Percentiles rank a stretch among this genome's conserved stretches.
These are phyloP conservation scores for Mycena leptocephala DNA, from an alignment of 768 basidiomycete genomes.

Conservation along the genomic window DNA sequence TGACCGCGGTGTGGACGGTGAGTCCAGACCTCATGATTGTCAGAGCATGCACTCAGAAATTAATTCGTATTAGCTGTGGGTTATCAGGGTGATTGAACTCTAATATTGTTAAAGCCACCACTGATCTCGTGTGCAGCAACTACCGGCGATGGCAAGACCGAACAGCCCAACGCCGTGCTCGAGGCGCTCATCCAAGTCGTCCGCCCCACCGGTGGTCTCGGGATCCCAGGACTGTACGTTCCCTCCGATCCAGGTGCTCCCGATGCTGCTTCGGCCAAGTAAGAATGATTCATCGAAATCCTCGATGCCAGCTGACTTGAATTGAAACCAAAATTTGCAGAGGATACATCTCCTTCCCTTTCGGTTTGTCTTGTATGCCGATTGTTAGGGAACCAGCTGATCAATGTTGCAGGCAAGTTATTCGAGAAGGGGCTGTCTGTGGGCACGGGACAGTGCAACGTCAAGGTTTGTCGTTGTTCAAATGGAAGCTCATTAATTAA, in stretches of 20 bases:
- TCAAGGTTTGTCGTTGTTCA: constrained; percentile 55
- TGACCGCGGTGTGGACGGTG: constrained; percentile 68
- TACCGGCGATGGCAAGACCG: constrained; percentile 67
- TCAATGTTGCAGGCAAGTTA: constrained; percentile 48
- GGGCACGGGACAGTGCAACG: constrained; percentile 68
- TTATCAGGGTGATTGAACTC: constrained; percentile 53
- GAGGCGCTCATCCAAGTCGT: constrained; percentile 68
- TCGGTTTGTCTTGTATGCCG: constrained; percentile 49
- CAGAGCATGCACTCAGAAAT: constrained; percentile 1
- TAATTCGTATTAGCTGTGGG: constrained; percentile 58
- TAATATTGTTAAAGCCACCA: neutral
- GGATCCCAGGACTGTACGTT: constrained; percentile 72
- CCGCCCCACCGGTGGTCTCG: constrained; percentile 70
- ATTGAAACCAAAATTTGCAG: constrained; percentile 36
- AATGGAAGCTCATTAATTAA: neutral
- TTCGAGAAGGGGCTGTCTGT: constrained; percentile 72
- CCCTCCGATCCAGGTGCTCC: constrained; percentile 72
- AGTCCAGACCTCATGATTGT: neutral
- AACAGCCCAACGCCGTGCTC: constrained; percentile 70
- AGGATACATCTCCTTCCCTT: constrained; percentile 69
- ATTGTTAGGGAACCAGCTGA: neutral
- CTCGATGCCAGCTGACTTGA: too few relatives aligned
- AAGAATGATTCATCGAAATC: too few relatives aligned
- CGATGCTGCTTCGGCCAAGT: constrained; percentile 67
- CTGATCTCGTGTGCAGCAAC: constrained; percentile 51